These are phyloP conservation scores for Macrolepiota fuliginosa DNA, from an alignment of 768 basidiomycete species.

Conservation along the genomic window DNA sequence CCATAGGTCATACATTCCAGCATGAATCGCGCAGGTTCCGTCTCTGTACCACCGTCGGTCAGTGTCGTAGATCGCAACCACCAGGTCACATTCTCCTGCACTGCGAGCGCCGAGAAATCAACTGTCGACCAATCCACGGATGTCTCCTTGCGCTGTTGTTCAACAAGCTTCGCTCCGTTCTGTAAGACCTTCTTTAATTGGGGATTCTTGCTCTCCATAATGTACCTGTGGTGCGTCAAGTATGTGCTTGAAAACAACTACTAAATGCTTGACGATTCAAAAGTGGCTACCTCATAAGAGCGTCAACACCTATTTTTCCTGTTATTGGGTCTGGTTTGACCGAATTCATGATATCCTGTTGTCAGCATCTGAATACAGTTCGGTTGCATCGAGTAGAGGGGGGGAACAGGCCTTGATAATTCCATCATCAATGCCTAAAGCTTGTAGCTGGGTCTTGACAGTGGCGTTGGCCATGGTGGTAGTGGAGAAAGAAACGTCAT, in stretches of 20 bases:
- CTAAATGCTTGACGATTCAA: background rate
- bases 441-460: background rate
- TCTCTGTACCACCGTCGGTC: background rate
- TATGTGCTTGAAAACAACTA: background rate
- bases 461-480: background rate
- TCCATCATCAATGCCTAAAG: conserved; percentile 1
- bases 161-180: background rate
- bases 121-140: conserved; percentile 4
- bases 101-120: background rate
- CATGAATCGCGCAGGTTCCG: conserved; percentile 5
- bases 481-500: background rate
- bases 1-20: conserved; percentile 13
- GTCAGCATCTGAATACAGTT: background rate
- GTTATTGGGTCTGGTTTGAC: conserved; percentile 16
- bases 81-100: conserved; percentile 11
- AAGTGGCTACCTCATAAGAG: conserved; percentile 12
- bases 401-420: background rate
- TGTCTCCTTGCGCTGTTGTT: conserved; percentile 3
- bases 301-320: conserved; percentile 13
- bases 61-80: conserved; percentile 3
- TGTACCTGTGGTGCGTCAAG: background rate
- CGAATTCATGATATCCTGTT: conserved; percentile 11
- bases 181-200: conserved; percentile 8
- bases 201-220: conserved; percentile 15
- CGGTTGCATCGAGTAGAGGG: background rate